Evolutionary conservation across 129 eudicot species (phyloP).

Genomic region (Flaveria ramosissima): DNA sequence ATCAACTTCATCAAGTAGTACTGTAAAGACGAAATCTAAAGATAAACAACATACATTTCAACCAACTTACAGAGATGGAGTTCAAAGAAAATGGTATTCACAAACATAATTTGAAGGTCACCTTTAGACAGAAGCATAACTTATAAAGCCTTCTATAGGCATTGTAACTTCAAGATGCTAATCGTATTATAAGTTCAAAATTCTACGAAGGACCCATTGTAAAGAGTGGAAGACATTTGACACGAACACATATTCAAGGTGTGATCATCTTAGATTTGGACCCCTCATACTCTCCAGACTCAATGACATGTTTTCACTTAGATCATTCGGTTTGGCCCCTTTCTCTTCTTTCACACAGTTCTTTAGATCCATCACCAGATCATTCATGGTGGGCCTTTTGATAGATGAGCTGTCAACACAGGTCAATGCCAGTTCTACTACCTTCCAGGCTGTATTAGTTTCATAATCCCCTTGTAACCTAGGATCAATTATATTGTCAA

Average conservation of each 20-base stretch:
- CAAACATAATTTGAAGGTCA: not conserved
- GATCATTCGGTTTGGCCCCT: not conserved
- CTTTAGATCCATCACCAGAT: constrained; percentile 29
- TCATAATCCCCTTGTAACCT: constrained; percentile 21
- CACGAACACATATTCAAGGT: constrained; percentile 10
- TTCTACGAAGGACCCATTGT: not conserved
- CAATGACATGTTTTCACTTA: not conserved
- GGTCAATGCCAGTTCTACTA: constrained; percentile 25
- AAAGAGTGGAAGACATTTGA: constrained; percentile 17
- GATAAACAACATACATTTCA: not conserved
- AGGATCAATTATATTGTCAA: constrained; percentile 11
- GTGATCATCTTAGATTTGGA: constrained; percentile 20
- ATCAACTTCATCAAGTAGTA: not conserved
- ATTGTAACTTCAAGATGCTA: not conserved
- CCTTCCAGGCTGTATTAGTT: constrained; percentile 21
- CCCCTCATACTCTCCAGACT: constrained; percentile 17
- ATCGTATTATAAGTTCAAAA: not conserved
- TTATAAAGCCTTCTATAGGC: not conserved
- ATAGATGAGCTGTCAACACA: constrained; percentile 25
- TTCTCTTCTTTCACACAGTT: constrained; percentile 26
- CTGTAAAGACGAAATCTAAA: not conserved
- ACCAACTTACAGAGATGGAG: not conserved
- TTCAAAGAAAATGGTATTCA: not conserved
- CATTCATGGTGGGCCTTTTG: constrained; percentile 33
- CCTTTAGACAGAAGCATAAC: not conserved